A percentile compares a stretch with the other conserved stretches of the same genome.
phyloP scores from a whole-genome alignment of 2,329 filamentous ascomycete species.

The Fusarium keratoplasticum region DNA sequence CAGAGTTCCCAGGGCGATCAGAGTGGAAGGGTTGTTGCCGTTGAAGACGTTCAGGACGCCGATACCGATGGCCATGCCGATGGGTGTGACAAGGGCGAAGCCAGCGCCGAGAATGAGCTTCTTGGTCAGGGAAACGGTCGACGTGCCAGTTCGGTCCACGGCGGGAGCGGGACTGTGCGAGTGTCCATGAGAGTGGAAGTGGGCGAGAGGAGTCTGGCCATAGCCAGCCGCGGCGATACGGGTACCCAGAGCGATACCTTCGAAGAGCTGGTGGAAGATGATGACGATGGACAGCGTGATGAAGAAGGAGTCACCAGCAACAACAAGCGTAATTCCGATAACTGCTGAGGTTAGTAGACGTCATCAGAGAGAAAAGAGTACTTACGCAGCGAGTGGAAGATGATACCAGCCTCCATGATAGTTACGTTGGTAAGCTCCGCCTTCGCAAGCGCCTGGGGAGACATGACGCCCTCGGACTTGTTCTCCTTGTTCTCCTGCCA shows the following conservation, averaged over 20 bases:
- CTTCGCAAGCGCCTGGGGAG: slow-evolving; percentile 40
- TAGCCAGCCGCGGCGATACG: slow-evolving; percentile 72
- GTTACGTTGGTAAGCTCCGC: slow-evolving; percentile 54
- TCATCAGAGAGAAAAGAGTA: too few species aligned
- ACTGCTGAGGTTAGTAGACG: slow-evolving; percentile 53
- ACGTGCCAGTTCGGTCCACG: slow-evolving; percentile 29
- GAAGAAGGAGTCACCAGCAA: slow-evolving; percentile 67
- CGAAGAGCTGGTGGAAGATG: slow-evolving; percentile 82
- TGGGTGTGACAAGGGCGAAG: slow-evolving; percentile 78
- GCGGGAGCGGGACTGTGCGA: slow-evolving; percentile 32
- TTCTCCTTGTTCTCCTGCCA: slow-evolving; percentile 45
- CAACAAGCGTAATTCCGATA: slow-evolving; percentile 72
- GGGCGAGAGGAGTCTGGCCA: slow-evolving; percentile 25
- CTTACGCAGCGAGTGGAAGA: slow-evolving; percentile 79
- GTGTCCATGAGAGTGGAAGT: slow-evolving; percentile 31
- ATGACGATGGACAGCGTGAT: slow-evolving; percentile 72
- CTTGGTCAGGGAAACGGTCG: slow-evolving; percentile 53
- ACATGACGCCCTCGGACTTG: slow-evolving; percentile 15
- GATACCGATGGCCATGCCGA: slow-evolving; percentile 84
- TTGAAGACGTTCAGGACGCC: slow-evolving; percentile 78
- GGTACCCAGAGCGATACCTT: slow-evolving; percentile 78
- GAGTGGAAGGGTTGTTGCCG: slow-evolving; percentile 75
- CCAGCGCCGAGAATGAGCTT: slow-evolving; percentile 71
- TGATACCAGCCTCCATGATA: slow-evolving; percentile 78
- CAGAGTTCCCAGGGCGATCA: slow-evolving; percentile 78